phyloP scores from a whole-genome alignment of 164 flowering plant species.

The Magnolia officinalis region DNA sequence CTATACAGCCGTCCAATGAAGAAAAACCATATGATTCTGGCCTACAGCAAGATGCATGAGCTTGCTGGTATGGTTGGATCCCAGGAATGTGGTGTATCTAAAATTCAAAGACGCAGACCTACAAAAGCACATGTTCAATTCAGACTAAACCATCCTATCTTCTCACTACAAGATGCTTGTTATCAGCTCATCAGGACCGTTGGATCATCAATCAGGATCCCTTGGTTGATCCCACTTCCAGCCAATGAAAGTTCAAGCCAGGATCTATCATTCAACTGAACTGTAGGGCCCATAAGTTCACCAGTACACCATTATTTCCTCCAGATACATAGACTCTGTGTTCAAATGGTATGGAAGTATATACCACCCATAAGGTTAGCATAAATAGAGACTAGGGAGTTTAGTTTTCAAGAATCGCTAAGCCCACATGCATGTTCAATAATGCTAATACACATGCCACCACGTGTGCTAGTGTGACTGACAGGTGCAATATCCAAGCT shows the following conservation, averaged over 20 bases:
- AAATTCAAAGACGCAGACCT: neutral
- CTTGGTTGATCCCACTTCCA: neutral
- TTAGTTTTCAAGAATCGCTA: too few species aligned
- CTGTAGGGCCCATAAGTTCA: neutral
- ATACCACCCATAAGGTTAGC: too few species aligned
- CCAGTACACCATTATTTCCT: too few species aligned
- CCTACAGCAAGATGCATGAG: neutral
- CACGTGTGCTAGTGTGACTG: too few species aligned
- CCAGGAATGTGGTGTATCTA: neutral
- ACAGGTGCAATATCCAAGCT: too few species aligned
- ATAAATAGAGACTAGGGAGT: too few species aligned
- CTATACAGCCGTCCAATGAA: too few species aligned
- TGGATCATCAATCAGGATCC: neutral
- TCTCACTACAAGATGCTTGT: neutral
- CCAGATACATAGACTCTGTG: too few species aligned
- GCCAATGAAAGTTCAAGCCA: neutral
- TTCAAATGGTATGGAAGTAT: too few species aligned
- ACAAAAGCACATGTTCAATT: too few species aligned
- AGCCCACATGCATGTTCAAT: too few species aligned
- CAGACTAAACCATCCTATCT: neutral
- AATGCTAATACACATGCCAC: too few species aligned
- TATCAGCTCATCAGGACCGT: neutral
- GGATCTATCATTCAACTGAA: neutral
- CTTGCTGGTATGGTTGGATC: neutral
- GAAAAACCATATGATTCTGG: neutral